These are phyloP conservation scores for Naganishia vaughanmartiniae DNA, from an alignment of 768 basidiomycete genomes.

Conservation along the genomic window DNA sequence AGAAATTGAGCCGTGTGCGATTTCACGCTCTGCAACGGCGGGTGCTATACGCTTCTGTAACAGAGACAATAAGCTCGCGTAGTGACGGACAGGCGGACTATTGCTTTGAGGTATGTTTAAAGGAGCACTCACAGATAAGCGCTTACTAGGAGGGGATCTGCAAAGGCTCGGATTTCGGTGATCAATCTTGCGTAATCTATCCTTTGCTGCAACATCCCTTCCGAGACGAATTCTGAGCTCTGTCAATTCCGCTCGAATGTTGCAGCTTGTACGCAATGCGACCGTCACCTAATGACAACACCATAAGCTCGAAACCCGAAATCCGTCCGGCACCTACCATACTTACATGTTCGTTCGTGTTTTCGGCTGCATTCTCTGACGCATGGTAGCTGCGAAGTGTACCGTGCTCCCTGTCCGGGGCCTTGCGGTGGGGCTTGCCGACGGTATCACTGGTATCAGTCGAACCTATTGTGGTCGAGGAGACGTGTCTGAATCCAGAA, in stretches of 20 bases:
- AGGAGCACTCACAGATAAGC: not conserved
- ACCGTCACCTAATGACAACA: not conserved
- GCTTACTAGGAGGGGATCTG: conserved; percentile 17
- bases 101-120: not conserved
- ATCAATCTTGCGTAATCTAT: not conserved
- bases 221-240: conserved; percentile 14
- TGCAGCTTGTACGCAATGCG: conserved; percentile 6
- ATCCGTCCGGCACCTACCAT: not conserved
- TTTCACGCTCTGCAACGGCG: not conserved
- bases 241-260: conserved; percentile 19
- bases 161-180: conserved; percentile 10
- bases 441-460: no score
- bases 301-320: not conserved
- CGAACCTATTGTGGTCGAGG: not conserved
- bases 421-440: not conserved
- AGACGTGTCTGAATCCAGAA: not conserved
- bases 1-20: not conserved
- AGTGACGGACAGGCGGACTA: not conserved
- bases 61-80: not conserved
- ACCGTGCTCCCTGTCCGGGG: not conserved
- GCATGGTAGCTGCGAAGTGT: conserved; percentile 4
- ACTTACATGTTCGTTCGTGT: conserved; percentile 18
- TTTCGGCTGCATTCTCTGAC: conserved; percentile 18
- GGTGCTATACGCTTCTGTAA: conserved; percentile 9
- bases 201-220: conserved; percentile 15